Conservation (phyloP, 2,329 filamentous ascomycete genomes). For the Cercospora berteroae region DNA sequence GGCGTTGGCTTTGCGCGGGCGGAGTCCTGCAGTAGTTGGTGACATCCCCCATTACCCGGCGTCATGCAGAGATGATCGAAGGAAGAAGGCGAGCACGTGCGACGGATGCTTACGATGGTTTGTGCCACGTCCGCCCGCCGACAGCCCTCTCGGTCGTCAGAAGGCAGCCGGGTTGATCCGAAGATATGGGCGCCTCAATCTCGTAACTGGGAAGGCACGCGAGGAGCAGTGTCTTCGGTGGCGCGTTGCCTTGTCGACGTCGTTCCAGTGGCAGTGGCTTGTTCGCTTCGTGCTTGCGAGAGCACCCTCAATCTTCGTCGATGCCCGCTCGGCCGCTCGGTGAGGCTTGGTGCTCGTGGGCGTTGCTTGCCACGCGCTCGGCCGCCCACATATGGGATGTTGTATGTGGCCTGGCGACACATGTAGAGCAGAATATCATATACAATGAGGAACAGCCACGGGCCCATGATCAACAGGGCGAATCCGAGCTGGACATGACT, state of each 20-base stretch:
- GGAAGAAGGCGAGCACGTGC: constrained; percentile 12
- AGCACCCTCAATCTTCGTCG: constrained; percentile 46
- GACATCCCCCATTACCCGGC: not conserved
- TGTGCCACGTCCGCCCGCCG: not conserved
- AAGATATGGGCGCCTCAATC: not conserved
- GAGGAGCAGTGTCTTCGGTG: constrained; percentile 18
- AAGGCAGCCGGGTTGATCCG: not conserved
- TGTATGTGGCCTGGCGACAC: constrained; percentile 57
- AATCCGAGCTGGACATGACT: constrained; percentile 54
- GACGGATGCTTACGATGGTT: not conserved
- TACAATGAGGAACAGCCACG: constrained; percentile 60
- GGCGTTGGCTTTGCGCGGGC: not conserved
- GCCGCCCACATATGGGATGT: constrained; percentile 60
- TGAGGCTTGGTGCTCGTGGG: constrained; percentile 62
- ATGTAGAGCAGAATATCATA: constrained; percentile 65
- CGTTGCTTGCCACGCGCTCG: constrained; percentile 58
- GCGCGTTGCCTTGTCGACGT: constrained; percentile 29
- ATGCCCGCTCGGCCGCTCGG: constrained; percentile 55
- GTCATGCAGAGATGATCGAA: not conserved
- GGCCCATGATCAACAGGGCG: constrained; percentile 59
- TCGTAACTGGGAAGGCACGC: constrained; percentile 18
- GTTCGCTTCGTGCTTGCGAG: constrained; percentile 24
- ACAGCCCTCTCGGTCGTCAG: not conserved
- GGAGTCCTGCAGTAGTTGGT: constrained; percentile 11
- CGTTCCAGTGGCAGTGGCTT: constrained; percentile 23